Evolutionary conservation across 1,284 basidiomycete genomes (phyloP).

Genomic region (Trichosporon inkin): DNA sequence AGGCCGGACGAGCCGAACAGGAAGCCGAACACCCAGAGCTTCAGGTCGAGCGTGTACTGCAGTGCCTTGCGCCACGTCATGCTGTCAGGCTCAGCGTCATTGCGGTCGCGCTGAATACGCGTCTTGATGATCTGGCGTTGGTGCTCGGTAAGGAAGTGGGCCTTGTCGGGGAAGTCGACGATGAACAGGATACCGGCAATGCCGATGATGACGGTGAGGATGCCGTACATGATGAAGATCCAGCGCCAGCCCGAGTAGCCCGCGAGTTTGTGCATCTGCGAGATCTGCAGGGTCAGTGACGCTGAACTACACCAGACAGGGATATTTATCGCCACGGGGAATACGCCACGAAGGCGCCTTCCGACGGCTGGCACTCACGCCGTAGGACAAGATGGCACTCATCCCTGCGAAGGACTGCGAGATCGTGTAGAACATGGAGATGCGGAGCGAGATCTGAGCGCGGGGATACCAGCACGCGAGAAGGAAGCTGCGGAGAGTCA

Average conservation of each 20-base stretch:
- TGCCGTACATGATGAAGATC: slow-evolving; percentile 27
- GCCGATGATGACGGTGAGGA: slow-evolving; percentile 17
- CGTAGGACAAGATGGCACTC: slow-evolving; percentile 15
- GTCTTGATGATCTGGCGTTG: slow-evolving; percentile 13
- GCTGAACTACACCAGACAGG: too few species aligned
- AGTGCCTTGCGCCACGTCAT: slow-evolving; percentile 45
- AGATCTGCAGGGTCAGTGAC: not conserved
- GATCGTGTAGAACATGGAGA: slow-evolving; percentile 16
- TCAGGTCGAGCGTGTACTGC: slow-evolving; percentile 46
- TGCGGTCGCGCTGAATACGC: slow-evolving; percentile 23
- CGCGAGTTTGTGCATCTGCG: not conserved
- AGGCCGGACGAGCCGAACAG: slow-evolving; percentile 42
- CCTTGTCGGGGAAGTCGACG: slow-evolving; percentile 23
- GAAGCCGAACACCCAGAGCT: slow-evolving; percentile 52
- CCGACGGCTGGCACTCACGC: slow-evolving; percentile 18
- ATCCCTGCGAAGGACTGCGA: slow-evolving; percentile 9
- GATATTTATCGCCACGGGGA: too few species aligned
- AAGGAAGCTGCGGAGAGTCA: slow-evolving; percentile 47
- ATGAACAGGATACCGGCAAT: slow-evolving; percentile 10
- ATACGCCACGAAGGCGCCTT: too few species aligned
- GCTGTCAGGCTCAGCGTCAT: slow-evolving; percentile 49
- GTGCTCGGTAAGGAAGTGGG: slow-evolving; percentile 19
- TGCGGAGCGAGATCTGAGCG: slow-evolving; percentile 10
- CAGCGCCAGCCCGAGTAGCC: slow-evolving; percentile 11
- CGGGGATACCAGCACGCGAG: slow-evolving; percentile 14